Percentiles rank a stretch among this genome's conserved stretches.
Conservation (phyloP, 2,329 filamentous ascomycete genomes). For the Sclerotinia trifoliorum region DNA sequence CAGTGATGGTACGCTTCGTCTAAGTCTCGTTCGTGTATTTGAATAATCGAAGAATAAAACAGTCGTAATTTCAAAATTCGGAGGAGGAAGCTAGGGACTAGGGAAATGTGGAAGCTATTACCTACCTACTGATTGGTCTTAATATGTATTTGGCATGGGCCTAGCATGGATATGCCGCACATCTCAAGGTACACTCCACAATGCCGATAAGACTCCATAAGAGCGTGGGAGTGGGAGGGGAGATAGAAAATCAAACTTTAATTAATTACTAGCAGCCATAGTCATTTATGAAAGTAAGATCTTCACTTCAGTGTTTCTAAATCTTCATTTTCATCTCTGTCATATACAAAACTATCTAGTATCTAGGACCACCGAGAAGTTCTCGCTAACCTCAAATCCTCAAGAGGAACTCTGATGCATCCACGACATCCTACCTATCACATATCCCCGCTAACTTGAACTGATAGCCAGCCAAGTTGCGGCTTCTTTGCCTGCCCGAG, state of each 20-base stretch:
- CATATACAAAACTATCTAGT: no score
- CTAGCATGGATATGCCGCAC: constrained; percentile 2
- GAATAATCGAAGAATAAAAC: neutral
- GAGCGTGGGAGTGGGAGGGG: no score
- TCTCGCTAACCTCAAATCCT: neutral
- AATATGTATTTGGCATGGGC: neutral
- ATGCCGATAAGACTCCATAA: neutral
- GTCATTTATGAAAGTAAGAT: neutral
- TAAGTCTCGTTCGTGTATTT: neutral
- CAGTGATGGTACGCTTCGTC: neutral
- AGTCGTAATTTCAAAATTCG: neutral
- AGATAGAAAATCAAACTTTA: neutral
- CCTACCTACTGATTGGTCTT: neutral
- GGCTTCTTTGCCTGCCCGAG: constrained; percentile 11
- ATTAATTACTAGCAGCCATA: no score
- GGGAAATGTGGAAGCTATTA: neutral
- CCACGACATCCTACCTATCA: neutral
- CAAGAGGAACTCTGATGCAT: neutral
- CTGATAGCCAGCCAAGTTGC: constrained; percentile 19
- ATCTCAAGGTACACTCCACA: neutral
- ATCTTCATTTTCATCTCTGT: neutral
- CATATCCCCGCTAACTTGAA: constrained; percentile 17
- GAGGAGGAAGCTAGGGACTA: neutral
- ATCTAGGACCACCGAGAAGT: no score
- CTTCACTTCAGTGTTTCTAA: neutral